Base-by-base conservation (phyloP, 768 basidiomycete genomes). In the Russula abietina region DNA sequence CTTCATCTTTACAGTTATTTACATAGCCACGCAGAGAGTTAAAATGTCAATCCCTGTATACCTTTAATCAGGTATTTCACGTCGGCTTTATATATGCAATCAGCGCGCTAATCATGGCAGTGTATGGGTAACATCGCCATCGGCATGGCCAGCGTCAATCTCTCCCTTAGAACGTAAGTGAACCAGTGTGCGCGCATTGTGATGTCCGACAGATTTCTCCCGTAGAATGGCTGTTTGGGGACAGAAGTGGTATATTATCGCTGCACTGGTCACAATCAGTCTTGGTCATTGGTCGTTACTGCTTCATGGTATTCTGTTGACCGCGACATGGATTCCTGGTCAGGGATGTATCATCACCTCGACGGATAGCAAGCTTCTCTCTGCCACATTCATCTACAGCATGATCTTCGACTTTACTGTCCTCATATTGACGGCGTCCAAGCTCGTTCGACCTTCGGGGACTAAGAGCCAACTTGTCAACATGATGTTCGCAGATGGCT, bases 351-450 rank as follows among this genome's bases (percentile, higher is more conserved):
- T 75, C 2, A 87, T 89, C 60, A 76, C 78, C 1, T 69, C 79
- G 33, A 86, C 86, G 8, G 81, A 85, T 70, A 89, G 83, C 71
- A 82, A 71, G 10, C 73, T 88, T 56, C 79, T 89, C 36, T 84
- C 85, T 5, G 83, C 84, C 3, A 85, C 85, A 4, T 89, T 88
- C 72, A 85, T 88, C 36, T 89, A 89, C 67, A 83, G 87, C 33
- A 90, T 89, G 88, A 76, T 77, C 69, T 88, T 89, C 69, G 88
- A 89, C 70, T 74, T 87, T 24, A 61, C 80, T 32, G 85, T 88
- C 43, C 77, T 89, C 50, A 62, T 75, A 28, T 72, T 89, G 66
- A 87, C 81, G 41, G 81, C 79, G 14, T 83, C 80, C 72, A 88
- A 86, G 69, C 79, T 89, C 26, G 72, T 72, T 17, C 72, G 71